These are phyloP conservation scores for Cystobasidium tubakii DNA, from an alignment of 768 basidiomycete genomes.

Conservation along the genomic window DNA sequence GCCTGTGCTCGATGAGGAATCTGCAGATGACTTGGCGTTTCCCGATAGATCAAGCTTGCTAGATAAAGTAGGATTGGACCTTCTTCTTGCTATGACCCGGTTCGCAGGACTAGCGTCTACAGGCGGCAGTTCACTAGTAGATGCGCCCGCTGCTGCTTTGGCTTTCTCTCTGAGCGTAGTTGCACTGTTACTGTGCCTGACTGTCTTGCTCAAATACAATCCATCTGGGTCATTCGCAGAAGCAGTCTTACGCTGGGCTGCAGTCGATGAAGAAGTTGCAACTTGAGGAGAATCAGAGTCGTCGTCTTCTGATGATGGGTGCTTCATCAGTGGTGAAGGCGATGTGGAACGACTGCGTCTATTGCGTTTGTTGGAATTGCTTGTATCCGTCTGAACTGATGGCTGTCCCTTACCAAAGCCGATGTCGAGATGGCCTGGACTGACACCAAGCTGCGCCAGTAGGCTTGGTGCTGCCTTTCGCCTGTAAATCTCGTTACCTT, in stretches of 20 bases:
- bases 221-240: neutral
- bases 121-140: neutral
- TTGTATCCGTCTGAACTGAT: neutral
- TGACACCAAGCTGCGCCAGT: neutral
- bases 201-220: neutral
- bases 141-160: neutral
- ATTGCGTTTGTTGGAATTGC: neutral
- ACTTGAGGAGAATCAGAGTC: neutral
- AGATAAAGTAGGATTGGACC: neutral
- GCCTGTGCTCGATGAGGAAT: neutral
- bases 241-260: neutral
- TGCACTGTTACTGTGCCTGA: constrained; percentile 10
- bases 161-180: constrained; percentile 3
- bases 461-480: neutral
- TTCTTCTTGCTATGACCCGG: constrained; percentile 5
- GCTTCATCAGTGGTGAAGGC: neutral
- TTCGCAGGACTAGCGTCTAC: constrained; percentile 4
- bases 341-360: neutral
- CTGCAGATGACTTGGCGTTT: neutral
- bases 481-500: neutral
- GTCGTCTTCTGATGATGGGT: neutral
- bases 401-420: neutral
- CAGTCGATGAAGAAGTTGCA: neutral
- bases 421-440: constrained; percentile 7
- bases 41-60: neutral